These are phyloP conservation scores for Candida smagusa DNA, from an alignment of 1,139 yeast genomes.

Conservation along the genomic window DNA sequence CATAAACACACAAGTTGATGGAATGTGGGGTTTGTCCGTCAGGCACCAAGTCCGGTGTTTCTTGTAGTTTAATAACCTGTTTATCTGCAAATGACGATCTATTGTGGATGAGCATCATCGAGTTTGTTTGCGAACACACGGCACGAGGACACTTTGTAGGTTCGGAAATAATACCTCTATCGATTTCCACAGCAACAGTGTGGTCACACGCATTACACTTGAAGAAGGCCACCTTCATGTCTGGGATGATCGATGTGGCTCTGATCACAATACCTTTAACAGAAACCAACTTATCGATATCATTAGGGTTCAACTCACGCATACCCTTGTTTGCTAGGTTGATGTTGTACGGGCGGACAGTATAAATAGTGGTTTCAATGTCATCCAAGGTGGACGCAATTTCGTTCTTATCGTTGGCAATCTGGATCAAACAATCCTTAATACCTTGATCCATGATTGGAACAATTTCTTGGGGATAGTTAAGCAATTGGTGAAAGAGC, in stretches of 20 bases:
- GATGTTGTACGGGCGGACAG: constrained; percentile 83
- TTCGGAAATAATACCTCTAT: constrained; percentile 90
- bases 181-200: constrained; percentile 87
- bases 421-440: constrained; percentile 82
- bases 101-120: constrained; percentile 90
- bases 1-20: constrained; percentile 89
- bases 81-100: constrained; percentile 92
- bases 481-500: constrained; percentile 77
- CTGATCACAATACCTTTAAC: constrained; percentile 90
- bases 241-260: constrained; percentile 90
- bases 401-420: constrained; percentile 58
- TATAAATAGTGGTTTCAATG: constrained; percentile 77
- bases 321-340: constrained; percentile 68
- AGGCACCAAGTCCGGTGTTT: constrained; percentile 97
- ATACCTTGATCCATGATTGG: constrained; percentile 97
- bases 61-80: constrained; percentile 91
- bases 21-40: constrained; percentile 99
- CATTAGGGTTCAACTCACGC: constrained; percentile 94
- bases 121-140: constrained; percentile 78
- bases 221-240: constrained; percentile 96
- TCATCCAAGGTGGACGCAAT: constrained; percentile 49
- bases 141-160: constrained; percentile 91
- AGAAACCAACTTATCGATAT: constrained; percentile 88
- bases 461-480: constrained; percentile 94
- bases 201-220: constrained; percentile 95